Conservation (phyloP, 106 monocot genomes). For the Amphibolis antarctica region DNA sequence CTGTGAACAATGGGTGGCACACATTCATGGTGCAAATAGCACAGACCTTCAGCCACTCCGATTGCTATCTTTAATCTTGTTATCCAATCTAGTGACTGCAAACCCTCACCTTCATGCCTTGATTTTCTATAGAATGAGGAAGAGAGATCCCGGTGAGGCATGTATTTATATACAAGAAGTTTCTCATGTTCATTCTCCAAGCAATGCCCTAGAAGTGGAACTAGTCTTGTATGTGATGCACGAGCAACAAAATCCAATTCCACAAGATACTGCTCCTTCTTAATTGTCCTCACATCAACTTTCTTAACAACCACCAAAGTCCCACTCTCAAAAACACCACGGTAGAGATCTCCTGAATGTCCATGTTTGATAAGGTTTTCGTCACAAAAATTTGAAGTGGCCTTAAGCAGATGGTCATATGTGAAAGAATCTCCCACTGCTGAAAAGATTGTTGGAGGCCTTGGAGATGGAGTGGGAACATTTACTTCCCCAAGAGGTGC, state of each 20-base stretch:
- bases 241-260: slow-evolving; percentile 65
- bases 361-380: slow-evolving; percentile 65
- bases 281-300: slow-evolving; percentile 22
- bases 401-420: slow-evolving; percentile 39
- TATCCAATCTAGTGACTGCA: slow-evolving; percentile 91
- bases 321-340: slow-evolving; percentile 41
- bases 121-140: slow-evolving; percentile 41
- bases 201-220: slow-evolving; percentile 58
- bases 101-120: slow-evolving; percentile 41
- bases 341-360: slow-evolving; percentile 59
- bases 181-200: slow-evolving; percentile 64
- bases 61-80: slow-evolving; percentile 84
- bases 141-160: slow-evolving; percentile 51
- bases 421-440: slow-evolving; percentile 53
- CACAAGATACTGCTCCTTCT: slow-evolving; percentile 34
- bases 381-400: slow-evolving; percentile 42
- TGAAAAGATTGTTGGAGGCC: slow-evolving; percentile 20
- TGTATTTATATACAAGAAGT: slow-evolving; percentile 58
- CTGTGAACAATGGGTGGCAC: slow-evolving; percentile 69
- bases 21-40: slow-evolving; percentile 71
- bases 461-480: neutral
- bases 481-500: slow-evolving; percentile 6
- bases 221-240: slow-evolving; percentile 45
- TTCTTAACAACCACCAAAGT: slow-evolving; percentile 50
- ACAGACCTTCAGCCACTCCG: slow-evolving; percentile 73